Percentiles rank a stretch among this genome's conserved stretches.
phyloP scores from a whole-genome alignment of 1,139 yeast genomes.

The Diutina scorzettiae region DNA sequence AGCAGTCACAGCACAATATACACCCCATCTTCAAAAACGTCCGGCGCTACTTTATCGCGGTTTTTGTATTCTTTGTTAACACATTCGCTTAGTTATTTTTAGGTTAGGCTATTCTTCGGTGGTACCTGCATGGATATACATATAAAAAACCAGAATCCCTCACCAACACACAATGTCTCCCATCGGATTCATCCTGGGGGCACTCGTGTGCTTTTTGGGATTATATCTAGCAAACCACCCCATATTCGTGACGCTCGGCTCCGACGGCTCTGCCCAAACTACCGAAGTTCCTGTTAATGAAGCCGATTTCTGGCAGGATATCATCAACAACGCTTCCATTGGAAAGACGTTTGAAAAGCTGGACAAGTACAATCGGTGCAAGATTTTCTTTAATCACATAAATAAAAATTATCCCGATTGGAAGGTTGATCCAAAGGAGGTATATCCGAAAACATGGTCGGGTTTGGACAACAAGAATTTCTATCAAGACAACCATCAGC shows the following conservation, averaged over 20 bases:
- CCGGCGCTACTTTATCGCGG: no score
- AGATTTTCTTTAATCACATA: neutral
- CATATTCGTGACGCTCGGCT: neutral
- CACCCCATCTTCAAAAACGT: no score
- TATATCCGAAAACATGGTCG: no score
- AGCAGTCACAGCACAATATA: no score
- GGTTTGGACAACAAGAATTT: no score
- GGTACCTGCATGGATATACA: no score
- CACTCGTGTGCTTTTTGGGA: neutral
- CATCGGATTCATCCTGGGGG: neutral
- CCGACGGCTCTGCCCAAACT: no score
- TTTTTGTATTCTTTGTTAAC: no score
- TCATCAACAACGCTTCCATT: neutral
- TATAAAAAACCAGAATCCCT: no score
- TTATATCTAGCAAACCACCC: neutral
- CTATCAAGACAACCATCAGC: neutral
- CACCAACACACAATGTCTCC: no score
- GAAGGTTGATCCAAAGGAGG: neutral
- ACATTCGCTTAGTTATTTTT: no score
- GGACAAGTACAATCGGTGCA: neutral
- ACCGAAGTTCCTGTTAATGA: neutral
- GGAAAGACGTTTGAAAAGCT: neutral
- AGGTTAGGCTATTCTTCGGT: no score
- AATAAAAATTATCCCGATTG: neutral
- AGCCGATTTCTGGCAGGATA: neutral